phyloP scores from a whole-genome alignment of 192 early-diverging fungal species.

The Coemansia sp. region DNA sequence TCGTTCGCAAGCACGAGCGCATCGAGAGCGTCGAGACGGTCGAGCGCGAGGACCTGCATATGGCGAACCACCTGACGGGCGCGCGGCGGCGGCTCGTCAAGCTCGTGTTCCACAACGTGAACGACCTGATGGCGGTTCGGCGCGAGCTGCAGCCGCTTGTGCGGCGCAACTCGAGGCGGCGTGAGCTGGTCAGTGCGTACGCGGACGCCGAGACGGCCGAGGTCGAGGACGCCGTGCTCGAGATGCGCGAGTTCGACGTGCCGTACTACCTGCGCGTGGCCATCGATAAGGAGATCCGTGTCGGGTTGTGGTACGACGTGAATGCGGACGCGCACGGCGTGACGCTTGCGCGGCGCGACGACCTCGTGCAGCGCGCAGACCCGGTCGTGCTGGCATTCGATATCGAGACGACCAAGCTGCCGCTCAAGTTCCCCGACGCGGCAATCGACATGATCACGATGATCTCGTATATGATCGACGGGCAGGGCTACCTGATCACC shows the following conservation, averaged over 20 bases:
- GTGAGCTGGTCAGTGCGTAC: slow-evolving; percentile 65
- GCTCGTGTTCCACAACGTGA: slow-evolving; percentile 80
- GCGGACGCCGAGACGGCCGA: slow-evolving; percentile 38
- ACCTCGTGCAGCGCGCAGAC: slow-evolving; percentile 90
- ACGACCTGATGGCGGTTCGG: slow-evolving; percentile 74
- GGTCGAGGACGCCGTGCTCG: slow-evolving; percentile 71
- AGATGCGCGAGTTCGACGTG: slow-evolving; percentile 97
- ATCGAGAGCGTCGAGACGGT: slow-evolving; percentile 64
- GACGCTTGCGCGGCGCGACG: slow-evolving; percentile 61
- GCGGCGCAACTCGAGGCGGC: slow-evolving; percentile 64
- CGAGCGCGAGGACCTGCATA: slow-evolving; percentile 80
- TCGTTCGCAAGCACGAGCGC: slow-evolving; percentile 68
- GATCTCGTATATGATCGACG: slow-evolving; percentile 99
- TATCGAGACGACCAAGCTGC: slow-evolving; percentile 97
- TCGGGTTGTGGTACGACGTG: slow-evolving; percentile 94
- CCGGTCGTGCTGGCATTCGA: slow-evolving; percentile 95
- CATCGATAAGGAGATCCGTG: slow-evolving; percentile 91
- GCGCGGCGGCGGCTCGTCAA: slow-evolving; percentile 69
- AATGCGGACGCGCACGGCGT: slow-evolving; percentile 62
- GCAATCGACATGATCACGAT: slow-evolving; percentile 94
- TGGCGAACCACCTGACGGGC: slow-evolving; percentile 90
- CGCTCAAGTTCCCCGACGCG: slow-evolving; percentile 96
- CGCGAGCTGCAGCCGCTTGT: slow-evolving; percentile 69
- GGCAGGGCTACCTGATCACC: slow-evolving; percentile 94
- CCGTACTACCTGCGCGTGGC: slow-evolving; percentile 93